These are phyloP conservation scores for Beauveria caledonica DNA, from an alignment of 2,329 filamentous ascomycete species.

Conservation along the genomic window DNA sequence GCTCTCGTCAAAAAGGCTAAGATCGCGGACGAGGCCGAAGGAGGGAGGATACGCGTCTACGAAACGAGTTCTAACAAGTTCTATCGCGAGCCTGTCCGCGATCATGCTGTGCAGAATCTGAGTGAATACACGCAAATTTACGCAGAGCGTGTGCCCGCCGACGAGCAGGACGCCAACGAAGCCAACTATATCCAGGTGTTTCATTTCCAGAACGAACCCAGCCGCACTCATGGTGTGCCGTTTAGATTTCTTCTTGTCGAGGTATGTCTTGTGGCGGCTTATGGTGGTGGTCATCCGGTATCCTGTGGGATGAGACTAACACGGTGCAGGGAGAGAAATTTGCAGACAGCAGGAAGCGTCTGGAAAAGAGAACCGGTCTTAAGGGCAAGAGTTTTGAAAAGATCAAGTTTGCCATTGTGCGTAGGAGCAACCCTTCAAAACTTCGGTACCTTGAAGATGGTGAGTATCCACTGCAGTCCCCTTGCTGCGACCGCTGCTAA, in stretches of 20 bases:
- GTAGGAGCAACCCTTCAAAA: conserved; percentile 63
- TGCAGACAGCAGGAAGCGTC: conserved; percentile 84
- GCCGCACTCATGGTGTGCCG: conserved; percentile 75
- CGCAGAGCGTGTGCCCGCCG: conserved; percentile 71
- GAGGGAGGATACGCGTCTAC: conserved; percentile 67
- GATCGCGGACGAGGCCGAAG: conserved; percentile 63
- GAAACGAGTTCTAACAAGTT: conserved; percentile 79
- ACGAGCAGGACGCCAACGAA: conserved; percentile 52
- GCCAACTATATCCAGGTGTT: conserved; percentile 66
- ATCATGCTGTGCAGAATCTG: conserved; percentile 68
- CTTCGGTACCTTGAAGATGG: conserved; percentile 82
- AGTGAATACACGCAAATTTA: conserved; percentile 80
- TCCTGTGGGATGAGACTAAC: neutral
- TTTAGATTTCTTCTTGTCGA: conserved; percentile 84
- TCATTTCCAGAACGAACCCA: conserved; percentile 88
- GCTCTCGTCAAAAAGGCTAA: conserved; percentile 73
- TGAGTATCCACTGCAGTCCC: conserved; percentile 36
- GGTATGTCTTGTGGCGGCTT: conserved; percentile 38
- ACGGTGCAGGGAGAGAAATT: conserved; percentile 65
- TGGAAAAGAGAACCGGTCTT: conserved; percentile 85
- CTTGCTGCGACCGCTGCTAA: conserved; percentile 15
- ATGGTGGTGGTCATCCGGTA: neutral
- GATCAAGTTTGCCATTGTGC: conserved; percentile 86
- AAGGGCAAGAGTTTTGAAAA: conserved; percentile 99
- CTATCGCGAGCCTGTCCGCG: conserved; percentile 64